Percentiles rank a stretch among this genome's conserved stretches.
Conservation (phyloP, 2,329 filamentous ascomycete genomes). For the Fusarium stilboides region DNA sequence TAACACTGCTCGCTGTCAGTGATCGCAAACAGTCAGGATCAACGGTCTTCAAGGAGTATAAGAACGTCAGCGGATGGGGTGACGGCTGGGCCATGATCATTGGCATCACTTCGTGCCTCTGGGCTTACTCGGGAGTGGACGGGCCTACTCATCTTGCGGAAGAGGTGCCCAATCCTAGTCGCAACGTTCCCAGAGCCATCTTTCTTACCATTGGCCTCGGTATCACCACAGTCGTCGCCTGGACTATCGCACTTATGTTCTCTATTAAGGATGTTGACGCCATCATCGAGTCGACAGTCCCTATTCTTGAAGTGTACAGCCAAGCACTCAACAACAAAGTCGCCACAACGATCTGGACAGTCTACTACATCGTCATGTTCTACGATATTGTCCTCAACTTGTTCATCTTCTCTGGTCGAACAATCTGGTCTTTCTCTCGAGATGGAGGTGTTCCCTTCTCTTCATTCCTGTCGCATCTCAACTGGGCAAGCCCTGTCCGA, state of each 20-base stretch:
- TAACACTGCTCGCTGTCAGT: slow-evolving; percentile 42
- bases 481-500: slow-evolving; percentile 44
- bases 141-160: slow-evolving; percentile 45
- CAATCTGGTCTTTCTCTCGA: slow-evolving; percentile 47
- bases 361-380: slow-evolving; percentile 49
- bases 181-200: slow-evolving; percentile 47
- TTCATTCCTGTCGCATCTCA: slow-evolving; percentile 38
- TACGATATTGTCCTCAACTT: slow-evolving; percentile 49
- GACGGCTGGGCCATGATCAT: slow-evolving; percentile 48
- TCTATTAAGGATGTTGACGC: slow-evolving; percentile 45
- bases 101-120: slow-evolving; percentile 45
- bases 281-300: slow-evolving; percentile 43
- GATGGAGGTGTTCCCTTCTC: slow-evolving; percentile 48
- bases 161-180: slow-evolving; percentile 47
- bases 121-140: slow-evolving; percentile 46
- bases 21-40: slow-evolving; percentile 36
- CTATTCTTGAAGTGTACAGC: slow-evolving; percentile 47
- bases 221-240: slow-evolving; percentile 41
- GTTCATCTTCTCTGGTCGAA: slow-evolving; percentile 47
- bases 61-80: slow-evolving; percentile 46
- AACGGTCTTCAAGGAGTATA: slow-evolving; percentile 43
- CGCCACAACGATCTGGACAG: slow-evolving; percentile 46
- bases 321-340: slow-evolving; percentile 44
- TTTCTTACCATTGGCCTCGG: slow-evolving; percentile 45
- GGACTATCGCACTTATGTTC: slow-evolving; percentile 49